These are phyloP conservation scores for Verbascum thapsus DNA, from an alignment of 257 asterid genomes.

Conservation along the genomic window DNA sequence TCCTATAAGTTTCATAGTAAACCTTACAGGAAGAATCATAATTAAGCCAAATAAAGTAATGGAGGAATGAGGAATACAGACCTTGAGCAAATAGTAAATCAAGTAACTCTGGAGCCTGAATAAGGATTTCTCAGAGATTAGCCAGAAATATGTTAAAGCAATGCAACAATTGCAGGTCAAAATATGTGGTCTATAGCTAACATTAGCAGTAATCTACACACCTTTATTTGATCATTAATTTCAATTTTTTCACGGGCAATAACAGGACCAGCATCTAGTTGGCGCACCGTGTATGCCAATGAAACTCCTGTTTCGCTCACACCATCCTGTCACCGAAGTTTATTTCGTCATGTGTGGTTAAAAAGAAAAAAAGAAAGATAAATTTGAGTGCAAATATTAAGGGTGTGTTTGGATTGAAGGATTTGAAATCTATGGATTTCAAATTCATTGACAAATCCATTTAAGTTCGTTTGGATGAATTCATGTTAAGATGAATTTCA, in stretches of 20 bases:
- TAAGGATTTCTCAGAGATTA: constrained; percentile 34
- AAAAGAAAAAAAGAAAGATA: not conserved
- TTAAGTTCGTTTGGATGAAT: no score
- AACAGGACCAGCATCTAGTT: constrained; percentile 94
- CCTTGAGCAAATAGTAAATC: constrained; percentile 75
- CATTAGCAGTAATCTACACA: constrained; percentile 26
- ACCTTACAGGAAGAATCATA: not conserved
- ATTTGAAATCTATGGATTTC: no score
- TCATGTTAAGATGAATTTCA: no score
- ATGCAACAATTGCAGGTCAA: constrained; percentile 15
- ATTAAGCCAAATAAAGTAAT: not conserved
- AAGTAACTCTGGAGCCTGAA: constrained; percentile 94
- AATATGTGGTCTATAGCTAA: not conserved
- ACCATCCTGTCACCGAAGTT: constrained; percentile 63
- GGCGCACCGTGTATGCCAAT: constrained; percentile 83
- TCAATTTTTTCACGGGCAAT: constrained; percentile 61
- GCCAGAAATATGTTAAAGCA: constrained; percentile 20
- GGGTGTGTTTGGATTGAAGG: no score
- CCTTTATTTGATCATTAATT: constrained; percentile 81
- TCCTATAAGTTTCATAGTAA: not conserved
- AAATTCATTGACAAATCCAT: no score
- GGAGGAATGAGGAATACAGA: constrained; percentile 28
- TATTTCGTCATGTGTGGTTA: constrained; percentile 16
- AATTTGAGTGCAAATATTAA: not conserved
- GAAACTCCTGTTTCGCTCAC: constrained; percentile 93